phyloP scores from a whole-genome alignment of 495 filamentous ascomycete species.

The Daldinia grandis region DNA sequence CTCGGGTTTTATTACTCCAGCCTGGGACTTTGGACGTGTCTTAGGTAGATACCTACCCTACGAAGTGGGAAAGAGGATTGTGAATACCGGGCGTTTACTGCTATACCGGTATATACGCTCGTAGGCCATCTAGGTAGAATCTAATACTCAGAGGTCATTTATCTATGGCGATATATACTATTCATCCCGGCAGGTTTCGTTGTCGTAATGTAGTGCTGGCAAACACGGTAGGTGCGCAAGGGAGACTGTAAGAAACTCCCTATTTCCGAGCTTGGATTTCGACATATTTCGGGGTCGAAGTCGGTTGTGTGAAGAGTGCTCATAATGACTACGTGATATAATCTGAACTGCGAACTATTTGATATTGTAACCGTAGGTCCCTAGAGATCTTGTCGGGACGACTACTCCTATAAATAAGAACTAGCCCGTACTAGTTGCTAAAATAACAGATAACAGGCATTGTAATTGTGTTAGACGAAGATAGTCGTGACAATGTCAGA shows the following conservation, averaged over 20 bases:
- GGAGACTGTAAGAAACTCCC: neutral
- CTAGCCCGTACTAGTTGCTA: neutral
- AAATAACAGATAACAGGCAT: neutral
- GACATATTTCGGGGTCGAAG: neutral
- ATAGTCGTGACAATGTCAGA: neutral
- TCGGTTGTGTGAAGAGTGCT: neutral
- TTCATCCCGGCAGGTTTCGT: neutral
- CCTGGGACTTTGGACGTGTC: too few species aligned
- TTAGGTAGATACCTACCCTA: too few species aligned
- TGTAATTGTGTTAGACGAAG: neutral
- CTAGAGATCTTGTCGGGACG: neutral
- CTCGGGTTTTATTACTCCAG: too few species aligned
- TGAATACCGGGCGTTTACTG: too few species aligned
- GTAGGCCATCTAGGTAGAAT: neutral
- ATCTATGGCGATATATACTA: neutral
- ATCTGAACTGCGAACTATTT: neutral
- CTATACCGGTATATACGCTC: neutral
- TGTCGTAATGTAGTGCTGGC: neutral
- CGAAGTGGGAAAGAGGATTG: too few species aligned
- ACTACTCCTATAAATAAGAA: neutral
- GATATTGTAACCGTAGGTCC: neutral
- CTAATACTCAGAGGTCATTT: neutral
- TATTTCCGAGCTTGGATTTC: neutral
- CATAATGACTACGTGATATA: neutral
- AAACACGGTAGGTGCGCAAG: neutral